These are phyloP conservation scores for Microdochium nivale DNA, from an alignment of 2,329 filamentous ascomycete species.

Conservation along the genomic window DNA sequence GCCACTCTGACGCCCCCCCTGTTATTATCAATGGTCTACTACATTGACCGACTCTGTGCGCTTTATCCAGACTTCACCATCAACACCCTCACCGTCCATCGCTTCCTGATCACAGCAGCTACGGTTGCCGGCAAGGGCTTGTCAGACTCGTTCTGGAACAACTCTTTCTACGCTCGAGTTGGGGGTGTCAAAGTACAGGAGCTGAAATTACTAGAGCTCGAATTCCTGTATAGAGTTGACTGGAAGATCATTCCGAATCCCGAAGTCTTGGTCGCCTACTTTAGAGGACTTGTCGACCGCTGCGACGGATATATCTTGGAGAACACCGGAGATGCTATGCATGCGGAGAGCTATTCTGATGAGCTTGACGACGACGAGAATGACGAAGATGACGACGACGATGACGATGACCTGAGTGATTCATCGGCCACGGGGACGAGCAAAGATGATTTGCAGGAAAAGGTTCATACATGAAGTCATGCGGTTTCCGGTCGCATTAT, in stretches of 20 bases:
- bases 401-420: constrained; percentile 21
- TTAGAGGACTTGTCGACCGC: constrained; percentile 71
- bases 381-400: constrained; percentile 20
- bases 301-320: constrained; percentile 48
- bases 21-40: constrained; percentile 97
- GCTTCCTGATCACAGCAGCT: constrained; percentile 90
- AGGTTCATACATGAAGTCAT: background rate
- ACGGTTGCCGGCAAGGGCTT: constrained; percentile 94
- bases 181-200: constrained; percentile 88
- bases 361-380: constrained; percentile 16
- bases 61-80: constrained; percentile 94
- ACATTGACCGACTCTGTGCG: constrained; percentile 89
- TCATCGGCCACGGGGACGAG: constrained; percentile 5
- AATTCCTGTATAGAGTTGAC: constrained; percentile 85
- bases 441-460: constrained; percentile 16
- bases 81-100: constrained; percentile 91
- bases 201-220: constrained; percentile 82
- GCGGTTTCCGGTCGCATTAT: too few species aligned
- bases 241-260: constrained; percentile 97
- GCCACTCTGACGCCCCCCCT: constrained; percentile 89
- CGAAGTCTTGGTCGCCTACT: constrained; percentile 89
- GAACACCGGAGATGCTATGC: constrained; percentile 10
- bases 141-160: constrained; percentile 97
- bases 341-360: constrained; percentile 8
- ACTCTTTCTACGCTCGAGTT: constrained; percentile 89